A percentile compares a stretch with the other conserved stretches of the same genome.
Conservation (phyloP, 2,329 filamentous ascomycete genomes). For the Fusarium goolgardi region DNA sequence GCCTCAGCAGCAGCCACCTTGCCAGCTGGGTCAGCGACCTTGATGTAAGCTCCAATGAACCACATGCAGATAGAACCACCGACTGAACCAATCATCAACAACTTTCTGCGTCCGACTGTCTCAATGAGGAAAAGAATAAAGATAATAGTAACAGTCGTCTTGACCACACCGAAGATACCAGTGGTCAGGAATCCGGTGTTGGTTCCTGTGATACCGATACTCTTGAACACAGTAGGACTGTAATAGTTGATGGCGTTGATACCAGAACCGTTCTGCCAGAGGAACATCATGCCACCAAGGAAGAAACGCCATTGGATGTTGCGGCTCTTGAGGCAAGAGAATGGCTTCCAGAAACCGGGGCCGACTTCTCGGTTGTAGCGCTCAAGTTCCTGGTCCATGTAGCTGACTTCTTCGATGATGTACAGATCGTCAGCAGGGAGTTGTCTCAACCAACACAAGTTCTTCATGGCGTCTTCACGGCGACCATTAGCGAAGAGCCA, state of each 20-base stretch:
- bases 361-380: constrained; percentile 73
- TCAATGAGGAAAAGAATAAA: constrained; percentile 78
- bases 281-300: constrained; percentile 79
- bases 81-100: constrained; percentile 71
- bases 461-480: constrained; percentile 67
- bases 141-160: constrained; percentile 73
- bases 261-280: constrained; percentile 80
- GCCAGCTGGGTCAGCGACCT: constrained; percentile 61
- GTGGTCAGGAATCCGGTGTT: constrained; percentile 67
- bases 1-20: constrained; percentile 49
- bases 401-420: constrained; percentile 77
- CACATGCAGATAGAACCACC: constrained; percentile 75
- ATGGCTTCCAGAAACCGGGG: constrained; percentile 79
- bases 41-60: constrained; percentile 62
- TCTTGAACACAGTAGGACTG: constrained; percentile 58
- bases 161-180: constrained; percentile 81
- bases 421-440: constrained; percentile 68
- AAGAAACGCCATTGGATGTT: constrained; percentile 77
- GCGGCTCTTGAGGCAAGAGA: constrained; percentile 65
- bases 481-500: constrained; percentile 74
- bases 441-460: constrained; percentile 73
- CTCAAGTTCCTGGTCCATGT: constrained; percentile 76
- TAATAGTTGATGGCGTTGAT: constrained; percentile 87
- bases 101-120: constrained; percentile 62
- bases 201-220: constrained; percentile 59